Percentiles rank a stretch among this genome's conserved stretches.
Evolutionary conservation across 805 yeast species (phyloP).

Genomic region (Zygoascus biomembranicola): DNA sequence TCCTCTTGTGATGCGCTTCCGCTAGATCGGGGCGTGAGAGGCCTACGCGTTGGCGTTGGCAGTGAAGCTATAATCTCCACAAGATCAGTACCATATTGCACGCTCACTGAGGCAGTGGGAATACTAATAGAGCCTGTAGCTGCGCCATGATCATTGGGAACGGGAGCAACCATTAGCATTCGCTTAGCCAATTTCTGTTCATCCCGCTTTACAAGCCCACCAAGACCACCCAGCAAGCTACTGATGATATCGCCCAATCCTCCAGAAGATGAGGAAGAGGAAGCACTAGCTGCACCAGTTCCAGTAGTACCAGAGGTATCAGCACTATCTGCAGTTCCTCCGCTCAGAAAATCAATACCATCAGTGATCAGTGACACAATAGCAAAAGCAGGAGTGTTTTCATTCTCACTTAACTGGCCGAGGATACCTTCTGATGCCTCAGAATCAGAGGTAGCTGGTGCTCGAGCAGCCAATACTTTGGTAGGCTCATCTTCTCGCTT

Average conservation of each 20-base stretch:
- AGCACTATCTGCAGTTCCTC: not conserved
- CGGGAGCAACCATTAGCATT: not conserved
- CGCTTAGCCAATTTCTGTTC: not conserved
- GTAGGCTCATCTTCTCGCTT: not conserved
- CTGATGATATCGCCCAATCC: not conserved
- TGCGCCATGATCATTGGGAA: not conserved
- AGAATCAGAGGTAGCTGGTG: not conserved
- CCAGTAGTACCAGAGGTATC: not conserved
- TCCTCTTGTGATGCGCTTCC: not conserved
- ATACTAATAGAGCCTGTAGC: not conserved
- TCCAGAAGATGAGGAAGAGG: not conserved
- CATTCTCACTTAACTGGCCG: not conserved
- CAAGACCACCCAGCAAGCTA: not conserved
- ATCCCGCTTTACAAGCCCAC: not conserved
- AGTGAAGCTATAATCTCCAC: not conserved
- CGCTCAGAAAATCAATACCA: not conserved
- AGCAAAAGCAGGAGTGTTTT: constrained; percentile 1
- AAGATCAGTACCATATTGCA: not conserved
- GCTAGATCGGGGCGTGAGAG: not conserved
- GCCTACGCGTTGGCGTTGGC: not conserved
- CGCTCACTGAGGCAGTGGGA: not conserved
- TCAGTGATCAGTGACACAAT: not conserved
- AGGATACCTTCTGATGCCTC: not conserved
- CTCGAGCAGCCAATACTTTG: not conserved
- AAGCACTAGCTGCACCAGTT: not conserved